These are phyloP conservation scores for Colletotrichum echinochloae DNA, from an alignment of 2,329 filamentous ascomycete species.

Conservation along the genomic window DNA sequence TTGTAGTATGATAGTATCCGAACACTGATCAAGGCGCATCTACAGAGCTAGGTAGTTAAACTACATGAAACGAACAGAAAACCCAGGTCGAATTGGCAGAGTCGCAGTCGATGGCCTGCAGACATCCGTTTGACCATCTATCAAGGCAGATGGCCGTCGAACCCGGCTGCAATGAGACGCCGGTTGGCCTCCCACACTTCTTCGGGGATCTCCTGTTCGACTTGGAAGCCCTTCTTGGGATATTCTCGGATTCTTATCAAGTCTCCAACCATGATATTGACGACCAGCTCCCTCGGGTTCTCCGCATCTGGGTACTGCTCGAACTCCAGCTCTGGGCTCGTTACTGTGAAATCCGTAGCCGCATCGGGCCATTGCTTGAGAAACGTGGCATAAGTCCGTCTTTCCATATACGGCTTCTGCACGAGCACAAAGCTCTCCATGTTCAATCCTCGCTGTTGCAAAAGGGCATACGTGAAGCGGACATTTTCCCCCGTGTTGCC, in stretches of 20 bases:
- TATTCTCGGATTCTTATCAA: constrained; percentile 58
- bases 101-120: too few relatives aligned
- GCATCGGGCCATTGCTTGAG: constrained; percentile 58
- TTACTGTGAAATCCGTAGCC: constrained; percentile 52
- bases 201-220: constrained; percentile 55
- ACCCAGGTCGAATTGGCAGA: too few relatives aligned
- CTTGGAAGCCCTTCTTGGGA: constrained; percentile 57
- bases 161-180: constrained; percentile 55
- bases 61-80: background rate
- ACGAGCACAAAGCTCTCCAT: constrained; percentile 55
- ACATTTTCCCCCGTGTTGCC: constrained; percentile 63
- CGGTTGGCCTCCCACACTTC: constrained; percentile 57
- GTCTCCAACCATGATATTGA: constrained; percentile 60
- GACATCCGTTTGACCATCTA: background rate
- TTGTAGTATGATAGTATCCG: too few relatives aligned
- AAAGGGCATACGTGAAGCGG: constrained; percentile 55
- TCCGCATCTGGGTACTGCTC: constrained; percentile 55
- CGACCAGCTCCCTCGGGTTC: constrained; percentile 56
- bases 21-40: background rate
- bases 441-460: constrained; percentile 46
- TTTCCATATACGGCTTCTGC: constrained; percentile 63
- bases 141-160: constrained; percentile 51
- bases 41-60: background rate
- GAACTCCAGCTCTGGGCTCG: constrained; percentile 55
- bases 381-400: constrained; percentile 60